These are phyloP conservation scores for Endotrypanum monterogeii DNA, from an alignment of 208 protist species.

Conservation along the genomic window DNA sequence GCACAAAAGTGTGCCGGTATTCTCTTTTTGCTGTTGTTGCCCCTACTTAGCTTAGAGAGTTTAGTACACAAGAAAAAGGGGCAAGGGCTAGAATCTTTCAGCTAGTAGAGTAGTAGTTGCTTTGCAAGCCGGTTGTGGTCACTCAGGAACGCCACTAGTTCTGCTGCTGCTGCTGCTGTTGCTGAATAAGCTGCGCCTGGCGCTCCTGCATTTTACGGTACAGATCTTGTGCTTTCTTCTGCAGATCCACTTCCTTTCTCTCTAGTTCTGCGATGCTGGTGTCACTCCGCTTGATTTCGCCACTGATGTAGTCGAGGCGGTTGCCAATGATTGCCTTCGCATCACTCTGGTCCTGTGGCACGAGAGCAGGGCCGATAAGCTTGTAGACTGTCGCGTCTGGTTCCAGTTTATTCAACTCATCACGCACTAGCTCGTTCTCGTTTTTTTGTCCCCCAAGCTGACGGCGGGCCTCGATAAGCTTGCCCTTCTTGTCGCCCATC, in stretches of 20 bases:
- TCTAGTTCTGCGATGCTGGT: slow-evolving; percentile 77
- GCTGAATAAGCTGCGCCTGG: slow-evolving; percentile 62
- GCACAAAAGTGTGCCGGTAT: neutral
- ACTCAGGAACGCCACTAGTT: neutral
- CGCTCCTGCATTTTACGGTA: slow-evolving; percentile 88
- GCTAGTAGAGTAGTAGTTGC: neutral
- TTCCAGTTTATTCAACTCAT: slow-evolving; percentile 93
- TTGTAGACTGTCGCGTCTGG: slow-evolving; percentile 93
- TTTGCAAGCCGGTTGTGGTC: neutral
- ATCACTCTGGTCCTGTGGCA: slow-evolving; percentile 92
- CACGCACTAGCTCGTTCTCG: slow-evolving; percentile 94
- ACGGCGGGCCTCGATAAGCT: slow-evolving; percentile 80
- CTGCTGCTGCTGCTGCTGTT: slow-evolving; percentile 53
- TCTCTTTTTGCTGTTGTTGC: neutral
- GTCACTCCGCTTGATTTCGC: slow-evolving; percentile 87
- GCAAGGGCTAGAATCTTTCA: neutral
- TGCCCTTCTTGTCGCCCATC: slow-evolving; percentile 84
- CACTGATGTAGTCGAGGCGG: slow-evolving; percentile 93
- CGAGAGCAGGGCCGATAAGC: slow-evolving; percentile 94
- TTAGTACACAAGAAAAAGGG: slow-evolving; percentile 7
- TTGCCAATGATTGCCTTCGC: slow-evolving; percentile 91
- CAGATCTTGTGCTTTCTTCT: slow-evolving; percentile 76
- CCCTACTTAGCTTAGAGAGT: neutral
- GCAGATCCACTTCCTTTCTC: slow-evolving; percentile 72
- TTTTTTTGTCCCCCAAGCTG: slow-evolving; percentile 93